Evolutionary conservation across 148 eudicot species (phyloP), one percentile per base, ranked within the genome.

Genomic region (Talinum fruticosum): DNA sequence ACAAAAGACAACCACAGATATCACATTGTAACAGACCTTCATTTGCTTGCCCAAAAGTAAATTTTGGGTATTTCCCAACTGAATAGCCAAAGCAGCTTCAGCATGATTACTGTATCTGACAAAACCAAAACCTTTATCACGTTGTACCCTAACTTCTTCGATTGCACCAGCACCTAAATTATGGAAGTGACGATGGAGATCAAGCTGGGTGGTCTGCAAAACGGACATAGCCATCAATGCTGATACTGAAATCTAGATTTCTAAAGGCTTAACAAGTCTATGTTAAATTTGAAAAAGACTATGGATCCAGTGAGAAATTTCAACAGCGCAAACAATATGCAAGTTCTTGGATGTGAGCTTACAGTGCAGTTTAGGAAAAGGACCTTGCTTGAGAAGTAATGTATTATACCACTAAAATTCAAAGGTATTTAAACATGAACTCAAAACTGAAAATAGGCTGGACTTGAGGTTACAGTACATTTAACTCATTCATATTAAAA

Each of bases 81-180:
- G 94, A 81, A 96, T 96, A n/a, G 97, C 99, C 80, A 91, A 71
- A 41, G 98, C 93, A 76, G 99, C 98, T 86, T 93, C 99, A 21
- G 90, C 83, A 86, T 96, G 99, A 75, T 88, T 87, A 66, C 93
- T 96, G 87, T 91, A 96, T 86, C 99, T 88, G 72, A 96, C 97
- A 87, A 96, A 96, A 74, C 99, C 99, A 87, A 96, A 96, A 53
- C 99, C 99, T 76, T 96, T 96, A 75, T 96, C 99, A 69, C 97
- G 97, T 78, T 93, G 97, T 67, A 96, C 85, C 67, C 99, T 86
- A 33, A 96, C 99, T 90, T 96, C 99, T 86, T 96, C 97, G 53
- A 96, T 90, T 34, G 88, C 80, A 79, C 99, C 99, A 74, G 98
- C 99, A 75, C 93, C 92, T 78, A 96, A 87, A 69, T 88, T 80